Conservation (phyloP, 257 asterid species). For the Schizonepeta tenuifolia region DNA sequence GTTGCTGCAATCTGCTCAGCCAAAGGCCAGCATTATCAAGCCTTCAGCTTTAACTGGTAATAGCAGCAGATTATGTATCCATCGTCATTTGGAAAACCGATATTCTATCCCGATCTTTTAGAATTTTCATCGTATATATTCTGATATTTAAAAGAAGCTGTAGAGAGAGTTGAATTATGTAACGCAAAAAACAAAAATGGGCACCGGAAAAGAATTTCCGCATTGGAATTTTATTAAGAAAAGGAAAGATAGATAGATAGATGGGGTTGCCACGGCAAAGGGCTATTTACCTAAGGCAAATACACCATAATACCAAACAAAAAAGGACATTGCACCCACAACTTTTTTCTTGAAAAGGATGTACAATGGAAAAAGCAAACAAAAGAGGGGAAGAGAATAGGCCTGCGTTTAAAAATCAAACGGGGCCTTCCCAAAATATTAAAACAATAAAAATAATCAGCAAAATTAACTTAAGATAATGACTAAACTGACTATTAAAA, state of each 20-base stretch:
- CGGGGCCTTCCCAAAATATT: slow-evolving; percentile 29
- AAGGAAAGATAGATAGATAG: not conserved
- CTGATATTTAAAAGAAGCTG: too few species aligned
- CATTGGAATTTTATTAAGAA: too few species aligned
- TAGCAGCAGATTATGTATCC: too few species aligned
- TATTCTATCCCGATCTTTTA: too few species aligned
- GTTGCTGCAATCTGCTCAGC: slow-evolving; percentile 53
- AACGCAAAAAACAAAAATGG: too few species aligned
- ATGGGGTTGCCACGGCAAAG: not conserved
- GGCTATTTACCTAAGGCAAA: not conserved
- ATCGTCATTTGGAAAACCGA: too few species aligned
- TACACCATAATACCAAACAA: not conserved
- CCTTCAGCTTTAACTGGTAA: slow-evolving; percentile 59
- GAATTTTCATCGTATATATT: too few species aligned
- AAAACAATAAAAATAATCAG: slow-evolving; percentile 39
- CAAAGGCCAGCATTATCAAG: slow-evolving; percentile 43
- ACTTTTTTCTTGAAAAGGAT: slow-evolving; percentile 29
- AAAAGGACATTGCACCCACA: slow-evolving; percentile 5
- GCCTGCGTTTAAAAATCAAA: slow-evolving; percentile 30
- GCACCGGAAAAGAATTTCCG: too few species aligned
- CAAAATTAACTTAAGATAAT: slow-evolving; percentile 36
- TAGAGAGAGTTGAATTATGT: too few species aligned
- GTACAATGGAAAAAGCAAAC: slow-evolving; percentile 23
- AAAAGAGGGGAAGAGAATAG: not conserved
- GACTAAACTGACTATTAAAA: slow-evolving; percentile 19